These are phyloP conservation scores for Madurella fahalii DNA, from an alignment of 2,329 filamentous ascomycete species.

Conservation along the genomic window DNA sequence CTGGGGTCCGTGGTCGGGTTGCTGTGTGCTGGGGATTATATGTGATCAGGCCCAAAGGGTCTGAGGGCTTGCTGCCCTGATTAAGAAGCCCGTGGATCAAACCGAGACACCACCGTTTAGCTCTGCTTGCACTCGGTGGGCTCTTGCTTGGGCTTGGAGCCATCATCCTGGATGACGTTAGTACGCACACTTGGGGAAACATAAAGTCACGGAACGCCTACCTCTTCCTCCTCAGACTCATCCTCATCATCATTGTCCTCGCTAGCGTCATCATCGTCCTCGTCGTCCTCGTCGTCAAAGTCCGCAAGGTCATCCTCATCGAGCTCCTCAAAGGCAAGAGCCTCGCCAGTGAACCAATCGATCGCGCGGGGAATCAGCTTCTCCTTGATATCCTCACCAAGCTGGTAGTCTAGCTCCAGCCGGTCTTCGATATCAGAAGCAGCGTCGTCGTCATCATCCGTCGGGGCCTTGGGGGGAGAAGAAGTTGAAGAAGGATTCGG, in stretches of 20 bases:
- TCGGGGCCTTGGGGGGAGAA: conserved; percentile 90
- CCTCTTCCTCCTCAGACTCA: conserved; percentile 70
- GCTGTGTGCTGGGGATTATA: conserved; percentile 12
- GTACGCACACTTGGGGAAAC: background rate
- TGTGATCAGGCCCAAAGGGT: conserved; percentile 9
- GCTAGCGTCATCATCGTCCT: conserved; percentile 84
- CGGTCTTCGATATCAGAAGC: conserved; percentile 94
- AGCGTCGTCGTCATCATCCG: conserved; percentile 69
- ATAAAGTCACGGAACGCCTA: conserved; percentile 37
- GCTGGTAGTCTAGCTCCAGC: conserved; percentile 95
- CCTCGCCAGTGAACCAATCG: conserved; percentile 99
- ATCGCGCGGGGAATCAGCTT: conserved; percentile 98
- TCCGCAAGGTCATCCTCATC: conserved; percentile 80
- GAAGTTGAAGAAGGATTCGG: conserved; percentile 99
- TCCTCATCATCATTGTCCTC: conserved; percentile 77
- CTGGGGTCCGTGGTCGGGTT: conserved; percentile 8
- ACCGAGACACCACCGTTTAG: conserved; percentile 43
- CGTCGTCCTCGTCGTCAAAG: conserved; percentile 90
- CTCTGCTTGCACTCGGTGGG: conserved; percentile 95
- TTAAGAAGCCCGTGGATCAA: conserved; percentile 12
- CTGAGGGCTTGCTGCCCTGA: conserved; percentile 9
- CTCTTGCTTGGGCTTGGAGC: conserved; percentile 88
- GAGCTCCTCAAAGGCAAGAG: conserved; percentile 91
- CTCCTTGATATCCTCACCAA: conserved; percentile 99
- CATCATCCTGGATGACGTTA: conserved; percentile 62